Evolutionary conservation across 352 stramenopile species (phyloP), one percentile per base, ranked within the genome.

Genomic region (Lagenidium giganteum): DNA sequence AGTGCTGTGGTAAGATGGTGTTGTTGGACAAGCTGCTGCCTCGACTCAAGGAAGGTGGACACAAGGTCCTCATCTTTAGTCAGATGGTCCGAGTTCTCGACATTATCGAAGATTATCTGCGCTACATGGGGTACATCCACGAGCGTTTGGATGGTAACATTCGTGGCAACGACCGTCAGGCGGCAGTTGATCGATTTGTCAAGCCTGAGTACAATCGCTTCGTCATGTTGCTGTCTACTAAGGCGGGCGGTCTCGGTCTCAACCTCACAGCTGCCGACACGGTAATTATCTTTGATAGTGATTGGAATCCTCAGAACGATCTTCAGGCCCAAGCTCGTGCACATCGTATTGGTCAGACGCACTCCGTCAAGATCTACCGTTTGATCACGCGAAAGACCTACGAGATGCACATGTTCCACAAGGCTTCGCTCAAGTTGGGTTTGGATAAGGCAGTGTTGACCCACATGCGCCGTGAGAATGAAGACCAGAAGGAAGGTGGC

Each of bases 41-140:
- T 12, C 87, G 94, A 9, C 67, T 99, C 18, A 97, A 98, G 54
- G 79, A 91, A 38, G 95, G 97, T 42, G 95, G 96, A 3, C 96
- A 99, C 62, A 95, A 97, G 27, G 93, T 99, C 22, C 77, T 99
- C 12, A 93, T 99, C 17, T 99, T 99, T 63, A 98, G 88, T 39
- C 97, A 99, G 70, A 95, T 97, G 82, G 96, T 98, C 34, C 96
- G 96, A 27, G 98, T 99, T 62, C 70, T 99, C 36, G 95, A 99
- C 63, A 97, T 99, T 25, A 93, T 99, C 17, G 95, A 99, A 57
- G 97, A 99, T 56, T 99, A 99, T 67, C 64, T 99, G 22, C 67
- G 85, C 22, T 85, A 83, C 36, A 79, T 93, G 23, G 78, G 83
- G 3, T 95, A 98, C 59, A 65, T 94, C 18, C 98, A 94, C 73